Percentiles rank a stretch among this genome's conserved stretches.
Evolutionary conservation across 2,329 filamentous ascomycete species (phyloP).

Genomic region (Exophiala bonariae): DNA sequence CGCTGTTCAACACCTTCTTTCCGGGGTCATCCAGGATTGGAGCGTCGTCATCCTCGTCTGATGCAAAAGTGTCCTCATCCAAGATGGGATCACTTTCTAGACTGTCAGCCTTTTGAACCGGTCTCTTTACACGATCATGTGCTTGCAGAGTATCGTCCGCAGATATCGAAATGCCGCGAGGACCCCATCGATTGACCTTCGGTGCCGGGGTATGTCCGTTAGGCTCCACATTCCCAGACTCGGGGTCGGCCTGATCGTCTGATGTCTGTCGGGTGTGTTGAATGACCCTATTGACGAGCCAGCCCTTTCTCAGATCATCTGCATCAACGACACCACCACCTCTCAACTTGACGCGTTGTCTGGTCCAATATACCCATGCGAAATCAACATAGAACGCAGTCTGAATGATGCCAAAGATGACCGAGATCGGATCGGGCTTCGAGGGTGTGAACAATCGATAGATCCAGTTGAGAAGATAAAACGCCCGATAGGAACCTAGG

Average conservation of each 20-base stretch:
- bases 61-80: conserved; percentile 25
- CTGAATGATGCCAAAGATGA: conserved; percentile 86
- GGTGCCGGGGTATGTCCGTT: conserved; percentile 15
- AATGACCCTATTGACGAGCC: conserved; percentile 77
- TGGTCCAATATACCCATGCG: conserved; percentile 92
- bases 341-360: conserved; percentile 90
- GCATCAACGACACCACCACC: conserved; percentile 85
- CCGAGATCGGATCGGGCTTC: conserved; percentile 63
- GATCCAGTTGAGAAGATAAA: conserved; percentile 94
- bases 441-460: conserved; percentile 55
- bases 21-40: conserved; percentile 17
- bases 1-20: conserved; percentile 25
- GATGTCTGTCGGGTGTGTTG: conserved; percentile 19
- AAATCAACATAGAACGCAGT: conserved; percentile 91
- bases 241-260: conserved; percentile 32
- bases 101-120: neutral
- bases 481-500: conserved; percentile 80
- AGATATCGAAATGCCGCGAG: conserved; percentile 59
- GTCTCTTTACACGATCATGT: conserved; percentile 19
- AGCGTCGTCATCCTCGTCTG: conserved; percentile 27
- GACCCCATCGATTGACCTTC: conserved; percentile 53
- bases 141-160: conserved; percentile 54
- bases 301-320: conserved; percentile 82
- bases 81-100: conserved; percentile 24
- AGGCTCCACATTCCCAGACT: conserved; percentile 25